Base-by-base conservation (phyloP, 2,329 filamentous ascomycete species). In the Botryotinia convoluta region DNA sequence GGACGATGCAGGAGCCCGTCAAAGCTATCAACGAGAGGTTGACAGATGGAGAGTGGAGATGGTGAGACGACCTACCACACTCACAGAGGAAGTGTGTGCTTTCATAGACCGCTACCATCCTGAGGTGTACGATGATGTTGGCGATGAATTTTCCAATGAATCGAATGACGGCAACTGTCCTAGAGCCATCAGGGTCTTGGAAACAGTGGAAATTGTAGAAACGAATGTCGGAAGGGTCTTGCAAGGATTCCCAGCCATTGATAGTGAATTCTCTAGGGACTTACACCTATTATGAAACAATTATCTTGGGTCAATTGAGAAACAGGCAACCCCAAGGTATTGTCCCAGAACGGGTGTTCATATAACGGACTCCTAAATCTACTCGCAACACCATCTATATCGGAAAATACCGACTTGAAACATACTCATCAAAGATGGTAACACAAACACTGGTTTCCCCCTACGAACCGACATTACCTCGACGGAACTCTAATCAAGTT, bases 41-140 rank as follows among this genome's bases (percentile, higher is more conserved):
- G 35, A 37, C 35, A 37, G 26, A 18, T 57, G 51, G 51, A 57
- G n/a, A 29, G 7, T 4, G 3, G n/a, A 57, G n/a, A 57, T 57
- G 51, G 51, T 4, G n/a, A 18, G 6, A 18, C n/a, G 51, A 7
- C n/a, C 51, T 29, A 57, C n/a, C 14, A 16, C 7, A 32, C 51
- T 57, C 12, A 1, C 0, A 57, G 51, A 29, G 6, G 51, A 32
- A 57, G n/a, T 57, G 7, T 2, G 1, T 8, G 6, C 6, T 32
- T 57, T 57, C 14, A 18, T 57, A 16, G 16, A 4, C 3, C 14
- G 14, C 51, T 18, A 57, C n/a, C 7, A 29, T 29, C 14, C 51
- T 32, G 0, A 1, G n/a, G 14, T 57, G n/a, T 14, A 8, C 3
- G 14, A 18, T 18, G 3, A 8, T 9, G 6, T 29, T 18, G 14